Percentiles rank a stretch among this genome's conserved stretches.
These are phyloP conservation scores for Lachnellula subtilissima DNA, from an alignment of 2,329 filamentous ascomycete genomes.

Conservation along the genomic window DNA sequence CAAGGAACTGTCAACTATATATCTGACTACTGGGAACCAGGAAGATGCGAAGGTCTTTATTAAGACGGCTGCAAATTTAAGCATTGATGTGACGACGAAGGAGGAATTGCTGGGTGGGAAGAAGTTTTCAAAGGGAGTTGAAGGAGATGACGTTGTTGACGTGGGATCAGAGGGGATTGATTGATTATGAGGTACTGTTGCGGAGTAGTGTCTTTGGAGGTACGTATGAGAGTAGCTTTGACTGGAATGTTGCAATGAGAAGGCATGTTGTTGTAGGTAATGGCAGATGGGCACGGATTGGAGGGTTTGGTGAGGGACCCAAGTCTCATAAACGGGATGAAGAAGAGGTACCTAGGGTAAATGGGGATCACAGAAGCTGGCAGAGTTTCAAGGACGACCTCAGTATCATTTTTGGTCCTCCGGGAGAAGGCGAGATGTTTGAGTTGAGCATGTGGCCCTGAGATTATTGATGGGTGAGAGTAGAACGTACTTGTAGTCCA, in stretches of 20 bases:
- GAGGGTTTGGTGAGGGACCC: not conserved
- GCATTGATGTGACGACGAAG: slow-evolving; percentile 38
- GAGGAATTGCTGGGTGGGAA: slow-evolving; percentile 34
- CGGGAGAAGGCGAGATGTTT: slow-evolving; percentile 13
- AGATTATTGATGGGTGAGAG: not conserved
- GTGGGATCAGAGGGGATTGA: slow-evolving; percentile 43
- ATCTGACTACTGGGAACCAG: slow-evolving; percentile 38
- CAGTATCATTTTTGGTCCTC: slow-evolving; percentile 13
- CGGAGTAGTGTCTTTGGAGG: slow-evolving; percentile 38
- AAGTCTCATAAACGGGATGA: not conserved
- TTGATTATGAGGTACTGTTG: slow-evolving; percentile 46
- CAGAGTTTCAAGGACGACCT: slow-evolving; percentile 14
- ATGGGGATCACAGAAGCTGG: not conserved
- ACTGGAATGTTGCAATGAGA: slow-evolving; percentile 42
- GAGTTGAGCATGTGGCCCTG: slow-evolving; percentile 21
- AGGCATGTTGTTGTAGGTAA: slow-evolving; percentile 25
- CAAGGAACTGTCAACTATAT: slow-evolving; percentile 31
- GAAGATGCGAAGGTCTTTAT: slow-evolving; percentile 34
- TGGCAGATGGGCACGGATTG: slow-evolving; percentile 9
- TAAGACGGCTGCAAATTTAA: slow-evolving; percentile 31
- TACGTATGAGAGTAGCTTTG: slow-evolving; percentile 40
- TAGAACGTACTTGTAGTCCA: not conserved
- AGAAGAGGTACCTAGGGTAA: not conserved
- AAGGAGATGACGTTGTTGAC: slow-evolving; percentile 32
- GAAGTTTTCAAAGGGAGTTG: slow-evolving; percentile 23